These are phyloP conservation scores for Cordia subcordata DNA, from an alignment of 257 asterid genomes.

Conservation along the genomic window DNA sequence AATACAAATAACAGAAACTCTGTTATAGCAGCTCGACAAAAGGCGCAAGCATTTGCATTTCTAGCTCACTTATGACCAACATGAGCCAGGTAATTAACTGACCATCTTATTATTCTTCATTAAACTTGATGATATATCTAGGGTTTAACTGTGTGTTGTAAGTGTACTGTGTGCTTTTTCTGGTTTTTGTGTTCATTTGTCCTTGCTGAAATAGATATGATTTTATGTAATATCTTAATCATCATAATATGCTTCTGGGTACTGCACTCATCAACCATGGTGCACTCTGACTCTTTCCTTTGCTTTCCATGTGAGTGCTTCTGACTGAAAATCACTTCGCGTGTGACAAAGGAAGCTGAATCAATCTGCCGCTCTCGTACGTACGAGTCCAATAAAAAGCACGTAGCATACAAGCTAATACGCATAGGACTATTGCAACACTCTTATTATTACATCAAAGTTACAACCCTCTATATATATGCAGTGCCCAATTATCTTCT, in stretches of 20 bases:
- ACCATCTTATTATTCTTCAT: neutral
- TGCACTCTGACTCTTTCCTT: no score
- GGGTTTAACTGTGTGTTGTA: neutral
- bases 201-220: neutral
- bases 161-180: neutral
- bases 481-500: slow-evolving; percentile 45
- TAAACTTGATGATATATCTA: neutral
- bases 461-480: slow-evolving; percentile 64
- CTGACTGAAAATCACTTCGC: slow-evolving; percentile 36
- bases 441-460: slow-evolving; percentile 78
- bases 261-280: slow-evolving; percentile 6
- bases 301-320: slow-evolving; percentile 13
- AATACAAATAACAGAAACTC: no score
- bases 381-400: no score
- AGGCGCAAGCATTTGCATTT: neutral
- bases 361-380: slow-evolving; percentile 20
- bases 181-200: no score
- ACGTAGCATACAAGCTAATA: neutral
- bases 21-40: no score
- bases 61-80: neutral
- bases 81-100: slow-evolving; percentile 24
- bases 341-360: slow-evolving; percentile 26
- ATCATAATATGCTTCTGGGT: slow-evolving; percentile 11
- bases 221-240: neutral
- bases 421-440: no score